Evolutionary conservation across 352 stramenopile species (phyloP), one percentile per base, ranked within the genome.

Genomic region (Aphanomyces cochlioides): DNA sequence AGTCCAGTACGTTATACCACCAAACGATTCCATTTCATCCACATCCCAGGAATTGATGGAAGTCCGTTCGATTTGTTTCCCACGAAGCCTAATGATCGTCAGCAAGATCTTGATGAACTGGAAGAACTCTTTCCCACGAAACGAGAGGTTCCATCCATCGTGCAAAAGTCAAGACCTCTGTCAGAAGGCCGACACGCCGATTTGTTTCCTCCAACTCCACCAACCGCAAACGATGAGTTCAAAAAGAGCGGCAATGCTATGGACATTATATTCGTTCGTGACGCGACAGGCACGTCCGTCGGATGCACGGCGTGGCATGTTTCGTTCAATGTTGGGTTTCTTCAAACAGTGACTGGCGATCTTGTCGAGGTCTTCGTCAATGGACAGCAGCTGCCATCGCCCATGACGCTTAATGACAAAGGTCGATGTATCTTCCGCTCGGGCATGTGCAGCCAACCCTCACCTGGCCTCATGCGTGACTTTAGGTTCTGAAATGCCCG

Each of bases 241-340:
- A 90, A 90, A 50, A 83, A 85, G 72, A 76, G 79, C 4, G 86
- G 86, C 47, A 93, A 93, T 74, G 83, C 84, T 0, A 78, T 93
- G 8, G 86, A 93, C 45, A 87, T 93, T 74, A 84, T 93, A 38
- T 82, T 83, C 12, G 86, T 87, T 7, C 80, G 79, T 19, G 91
- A 84, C 47, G 85, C 60, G 21, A 78, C 87, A 12, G 74, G 90
- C 82, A 19, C 90, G 80, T n/a, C 83, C 80, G 70, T 93, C 81
- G 86, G 79, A 90, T 76, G 83, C 82, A 83, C 63, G 78, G 80
- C 40, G 47, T 47, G 65, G 50, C 61, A 85, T 74, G 80, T 92
- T 10, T 77, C 77, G 12, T 93, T 93, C 72, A 83, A 75, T 6
- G 92, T 79, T 78, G 92, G 84, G 19, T 77, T 83, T 37, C 91